These are phyloP conservation scores for Volvox carteri DNA, from an alignment of 163 green algal species.

Conservation along the genomic window DNA sequence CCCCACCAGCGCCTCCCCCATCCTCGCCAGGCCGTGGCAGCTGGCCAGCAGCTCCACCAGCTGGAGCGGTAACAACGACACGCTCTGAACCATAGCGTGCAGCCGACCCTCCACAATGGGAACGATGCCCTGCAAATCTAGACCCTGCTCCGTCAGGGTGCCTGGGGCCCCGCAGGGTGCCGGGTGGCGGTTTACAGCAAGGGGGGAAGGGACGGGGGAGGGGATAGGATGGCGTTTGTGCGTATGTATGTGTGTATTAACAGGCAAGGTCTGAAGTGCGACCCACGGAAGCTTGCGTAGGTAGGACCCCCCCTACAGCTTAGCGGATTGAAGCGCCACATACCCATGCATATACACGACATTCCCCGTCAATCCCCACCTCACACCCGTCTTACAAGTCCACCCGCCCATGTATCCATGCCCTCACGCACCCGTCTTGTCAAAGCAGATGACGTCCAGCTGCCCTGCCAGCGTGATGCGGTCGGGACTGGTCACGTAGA, in stretches of 20 bases:
- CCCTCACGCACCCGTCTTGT: slow-evolving; percentile 77
- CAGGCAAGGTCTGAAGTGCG: too few relatives aligned
- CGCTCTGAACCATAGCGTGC: slow-evolving; percentile 42
- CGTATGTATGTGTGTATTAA: too few relatives aligned
- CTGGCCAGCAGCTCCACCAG: slow-evolving; percentile 76
- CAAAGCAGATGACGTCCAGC: slow-evolving; percentile 82
- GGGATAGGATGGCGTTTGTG: too few relatives aligned
- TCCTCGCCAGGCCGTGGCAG: slow-evolving; percentile 78
- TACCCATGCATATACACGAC: too few relatives aligned
- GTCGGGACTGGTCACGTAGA: slow-evolving; percentile 77
- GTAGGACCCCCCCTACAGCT: too few relatives aligned
- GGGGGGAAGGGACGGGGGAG: not conserved
- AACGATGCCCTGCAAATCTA: slow-evolving; percentile 77
- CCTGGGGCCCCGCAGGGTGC: slow-evolving; percentile 40
- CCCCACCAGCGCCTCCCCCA: slow-evolving; percentile 73
- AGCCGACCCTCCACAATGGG: slow-evolving; percentile 57
- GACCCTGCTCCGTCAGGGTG: slow-evolving; percentile 79
- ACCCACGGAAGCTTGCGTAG: too few relatives aligned
- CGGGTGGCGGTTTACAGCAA: not conserved
- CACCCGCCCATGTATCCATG: too few relatives aligned
- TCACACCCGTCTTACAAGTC: too few relatives aligned
- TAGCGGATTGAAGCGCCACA: too few relatives aligned
- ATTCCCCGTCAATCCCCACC: too few relatives aligned
- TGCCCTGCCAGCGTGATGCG: slow-evolving; percentile 76
- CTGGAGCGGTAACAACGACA: slow-evolving; percentile 51